Conservation (phyloP, 768 basidiomycete species). For the Macrolepiota albuminosa region DNA sequence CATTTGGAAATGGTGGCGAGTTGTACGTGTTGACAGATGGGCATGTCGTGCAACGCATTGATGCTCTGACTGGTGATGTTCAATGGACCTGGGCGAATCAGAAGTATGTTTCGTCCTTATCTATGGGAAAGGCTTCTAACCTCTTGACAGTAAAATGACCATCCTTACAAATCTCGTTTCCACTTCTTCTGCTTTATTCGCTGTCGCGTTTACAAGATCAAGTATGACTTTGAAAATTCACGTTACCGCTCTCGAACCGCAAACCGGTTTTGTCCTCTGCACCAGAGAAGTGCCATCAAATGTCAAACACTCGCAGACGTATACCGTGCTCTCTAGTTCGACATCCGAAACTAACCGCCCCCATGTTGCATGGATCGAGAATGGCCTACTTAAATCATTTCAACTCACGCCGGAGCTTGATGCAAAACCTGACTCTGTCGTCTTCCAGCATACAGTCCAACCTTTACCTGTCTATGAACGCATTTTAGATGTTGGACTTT, state of each 20-base stretch:
- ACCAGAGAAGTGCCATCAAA: slow-evolving; percentile 51
- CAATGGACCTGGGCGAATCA: slow-evolving; percentile 75
- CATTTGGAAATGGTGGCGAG: slow-evolving; percentile 25
- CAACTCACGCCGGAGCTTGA: slow-evolving; percentile 48
- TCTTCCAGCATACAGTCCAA: neutral
- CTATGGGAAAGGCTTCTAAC: neutral
- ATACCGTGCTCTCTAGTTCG: slow-evolving; percentile 23
- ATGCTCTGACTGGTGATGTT: slow-evolving; percentile 44
- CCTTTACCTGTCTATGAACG: slow-evolving; percentile 34
- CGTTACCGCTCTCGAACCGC: slow-evolving; percentile 53
- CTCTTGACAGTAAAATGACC: slow-evolving; percentile 47
- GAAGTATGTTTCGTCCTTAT: slow-evolving; percentile 40
- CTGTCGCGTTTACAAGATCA: slow-evolving; percentile 48
- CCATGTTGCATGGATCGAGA: slow-evolving; percentile 51
- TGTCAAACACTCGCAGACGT: slow-evolving; percentile 28
- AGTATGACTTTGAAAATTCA: slow-evolving; percentile 59
- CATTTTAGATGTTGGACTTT: slow-evolving; percentile 60
- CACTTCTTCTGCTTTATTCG: slow-evolving; percentile 51
- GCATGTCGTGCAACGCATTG: slow-evolving; percentile 48
- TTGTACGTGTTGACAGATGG: slow-evolving; percentile 60
- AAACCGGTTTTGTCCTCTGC: slow-evolving; percentile 47
- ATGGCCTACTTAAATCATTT: slow-evolving; percentile 44
- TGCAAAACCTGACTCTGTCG: slow-evolving; percentile 38
- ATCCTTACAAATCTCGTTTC: slow-evolving; percentile 59
- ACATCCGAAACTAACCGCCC: slow-evolving; percentile 18